Evolutionary conservation across 345 rosid genomes (phyloP), one percentile per base, ranked within the genome.

Genomic region (Brassica cretica): DNA sequence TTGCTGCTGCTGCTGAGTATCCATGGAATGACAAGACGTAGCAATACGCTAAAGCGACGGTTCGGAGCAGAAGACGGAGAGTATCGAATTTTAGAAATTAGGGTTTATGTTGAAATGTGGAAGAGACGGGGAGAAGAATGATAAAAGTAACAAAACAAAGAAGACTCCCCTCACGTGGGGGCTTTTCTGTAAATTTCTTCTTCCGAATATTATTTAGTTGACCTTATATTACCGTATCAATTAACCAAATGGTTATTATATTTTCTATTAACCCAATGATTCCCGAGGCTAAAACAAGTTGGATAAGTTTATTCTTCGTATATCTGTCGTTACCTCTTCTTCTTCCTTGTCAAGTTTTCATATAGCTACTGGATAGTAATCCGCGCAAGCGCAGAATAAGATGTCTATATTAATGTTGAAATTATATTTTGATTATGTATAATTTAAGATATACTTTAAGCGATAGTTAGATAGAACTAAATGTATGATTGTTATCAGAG

Each of bases 1-100:
- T 44, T 86, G 90, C 62, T 73, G 78, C 68, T 37, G 82, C 21
- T 46, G 55, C 18, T 49, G 55, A 14, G 88, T 75, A 77, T 89
- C 87, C 96, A 92, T 92, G 78, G 60, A 29, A 44, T 60, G 64
- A 32, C 0, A 53, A 64, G 25, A 51, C 66, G 16, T 3, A 68
- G 37, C 9, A 74, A 33, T 32, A 24, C 19, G 3, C 14, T 21
- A 76, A 68, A 68, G 77, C 14, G 58, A 70, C 73, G 71, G 66
- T 60, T 70, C 70, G 74, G 68, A 73, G 60, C 55, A 62, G 82
- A 70, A 63, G 61, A 53, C 51, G 59, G 64, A 16, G 18, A 56
- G 78, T 29, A 16, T 15, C 61, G 79, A 64, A 71, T 9, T 35
- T 21, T 21, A 9, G 30, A 59, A 21, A 21, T 59, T 59, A 59